Evolutionary conservation across 345 rosid species (phyloP).

Genomic region (Syzygium jambos): DNA sequence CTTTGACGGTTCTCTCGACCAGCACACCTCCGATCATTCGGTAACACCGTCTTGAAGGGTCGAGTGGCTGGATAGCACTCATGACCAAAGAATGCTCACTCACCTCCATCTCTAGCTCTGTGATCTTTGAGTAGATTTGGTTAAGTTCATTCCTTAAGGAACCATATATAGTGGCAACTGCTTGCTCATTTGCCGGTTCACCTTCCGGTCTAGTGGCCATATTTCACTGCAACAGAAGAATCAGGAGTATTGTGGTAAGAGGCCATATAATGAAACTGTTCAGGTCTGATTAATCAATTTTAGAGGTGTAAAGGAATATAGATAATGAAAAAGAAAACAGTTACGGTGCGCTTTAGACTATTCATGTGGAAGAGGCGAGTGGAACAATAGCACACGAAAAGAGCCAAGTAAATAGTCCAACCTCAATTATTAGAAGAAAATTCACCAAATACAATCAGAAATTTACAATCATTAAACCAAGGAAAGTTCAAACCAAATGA

Average conservation of each 20-base stretch:
- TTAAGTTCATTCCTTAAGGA: constrained; percentile 71
- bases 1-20: constrained; percentile 88
- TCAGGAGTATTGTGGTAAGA: background rate
- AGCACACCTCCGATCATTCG: constrained; percentile 93
- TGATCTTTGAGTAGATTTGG: constrained; percentile 87
- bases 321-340: background rate
- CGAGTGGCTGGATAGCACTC: constrained; percentile 82
- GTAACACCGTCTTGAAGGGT: constrained; percentile 74
- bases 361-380: background rate
- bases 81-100: constrained; percentile 85
- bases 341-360: background rate
- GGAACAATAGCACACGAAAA: background rate
- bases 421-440: background rate
- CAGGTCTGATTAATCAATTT: background rate
- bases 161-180: constrained; percentile 56
- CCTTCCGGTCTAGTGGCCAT: constrained; percentile 55
- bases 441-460: background rate
- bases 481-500: background rate
- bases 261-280: background rate
- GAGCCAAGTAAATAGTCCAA: background rate
- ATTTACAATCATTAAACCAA: background rate
- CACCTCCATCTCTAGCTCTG: constrained; percentile 92
- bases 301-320: background rate
- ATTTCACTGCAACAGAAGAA: constrained; percentile 11
- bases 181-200: constrained; percentile 46